Base-by-base conservation (phyloP, 768 basidiomycete species). In the Auriscalpium microsporum region DNA sequence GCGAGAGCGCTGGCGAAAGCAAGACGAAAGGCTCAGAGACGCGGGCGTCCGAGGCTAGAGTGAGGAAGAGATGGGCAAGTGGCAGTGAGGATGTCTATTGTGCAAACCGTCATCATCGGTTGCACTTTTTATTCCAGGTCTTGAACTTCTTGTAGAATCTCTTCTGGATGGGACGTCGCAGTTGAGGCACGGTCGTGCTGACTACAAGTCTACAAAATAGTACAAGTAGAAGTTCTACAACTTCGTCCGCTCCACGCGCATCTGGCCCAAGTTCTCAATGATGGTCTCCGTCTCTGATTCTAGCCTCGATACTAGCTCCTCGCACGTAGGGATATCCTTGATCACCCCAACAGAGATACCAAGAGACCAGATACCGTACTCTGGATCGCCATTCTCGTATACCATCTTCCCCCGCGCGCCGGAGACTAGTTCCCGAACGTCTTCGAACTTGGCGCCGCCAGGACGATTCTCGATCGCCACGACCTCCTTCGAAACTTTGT, bases 361-460 rank as follows among this genome's bases (percentile, higher is more conserved):
- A 17, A 82, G 82, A 54, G 70, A 79, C 94, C 94, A 95, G 48
- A 95, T 86, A 4, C 94, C 94, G 62, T 84, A 82, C 59, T 97
- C 90, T 0, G 81, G 73, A 63, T 96, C 94, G 8, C 94, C 94
- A 2, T 67, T 78, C 65, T 91, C 90, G 66, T 91, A 94, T 3
- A 93, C 90, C 47, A 77, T 57, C 53, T 79, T 78, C 57, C 91
- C 83, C 61, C 90, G 76, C 21, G 71, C 76, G 13, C 87, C 88
- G 10, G 85, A 78, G 10, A 90, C 88, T 48, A 91, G 78, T 40
- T 94, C 82, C 16, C 83, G 77, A 13, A 95, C 59, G 42, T 94
- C 92, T 63, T 88, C 83, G 61, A 96, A 96, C 70, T 94, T 84
- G 42, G 87, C 89, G 11, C 92, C 91, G 42, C 87, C 89, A 1